Base-by-base conservation (phyloP, 306 rosid genomes). In the Sphenostylis stenocarpa region DNA sequence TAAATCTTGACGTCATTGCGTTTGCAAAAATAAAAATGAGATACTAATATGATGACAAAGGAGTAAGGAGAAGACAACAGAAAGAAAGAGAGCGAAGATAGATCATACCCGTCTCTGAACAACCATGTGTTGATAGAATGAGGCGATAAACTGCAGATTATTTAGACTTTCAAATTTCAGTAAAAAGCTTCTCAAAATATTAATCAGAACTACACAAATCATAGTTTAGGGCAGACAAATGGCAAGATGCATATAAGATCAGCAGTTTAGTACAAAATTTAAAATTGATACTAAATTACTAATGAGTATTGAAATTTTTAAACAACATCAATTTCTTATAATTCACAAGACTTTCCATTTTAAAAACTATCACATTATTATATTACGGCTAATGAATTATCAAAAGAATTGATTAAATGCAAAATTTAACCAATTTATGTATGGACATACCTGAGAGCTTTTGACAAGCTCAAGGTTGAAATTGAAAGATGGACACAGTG, bases 71-170 rank as follows among this genome's bases (percentile, higher is more conserved):
- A 53, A 66, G 62, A 76, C 53, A 71, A 19, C 21, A 26, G 19
- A 16, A 45, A 10, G 62, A 76, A 44, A 68, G 72, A 84, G 72
- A 61, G 51, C 8, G 52, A 31, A 75, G 64, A 79, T 29, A 67
- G 70, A 81, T 69, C 80, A 47, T 92, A 92, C 99, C 96, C 87
- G 88, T 85, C 98, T 90, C 85, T 92, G 98, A 88, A 95, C 99
- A 83, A 95, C 98, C 85, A 91, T 85, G 26, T 95, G 98, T 77
- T 95, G 99, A 85, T 89, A 95, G 86, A 95, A 95, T 51, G 99
- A 95, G 77, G 99, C 97, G 70, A 85, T 75, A 87, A 95, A 89
- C 99, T 95, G 97, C 91, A 86, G 49, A 80, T 69, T 48, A 47
- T 84, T 76, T 65, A 65, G 61, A 28, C 29, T 15, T 60, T 26